Conservation (phyloP, 2,329 filamentous ascomycete species). For the Lithohypha guttulata region DNA sequence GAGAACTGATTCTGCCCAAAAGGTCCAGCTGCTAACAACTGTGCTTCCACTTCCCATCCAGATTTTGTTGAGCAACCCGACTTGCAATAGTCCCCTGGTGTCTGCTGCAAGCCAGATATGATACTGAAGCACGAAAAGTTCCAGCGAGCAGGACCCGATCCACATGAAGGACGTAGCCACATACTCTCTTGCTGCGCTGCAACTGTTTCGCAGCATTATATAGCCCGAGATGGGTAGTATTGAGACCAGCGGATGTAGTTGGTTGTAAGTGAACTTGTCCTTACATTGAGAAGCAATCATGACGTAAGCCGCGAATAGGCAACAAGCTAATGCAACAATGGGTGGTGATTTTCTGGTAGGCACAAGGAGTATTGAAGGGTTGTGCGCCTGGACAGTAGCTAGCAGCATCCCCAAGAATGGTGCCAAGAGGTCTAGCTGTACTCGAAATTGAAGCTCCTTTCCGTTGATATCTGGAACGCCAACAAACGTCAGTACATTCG, state of each 20-base stretch:
- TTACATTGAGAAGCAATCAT: constrained; percentile 25
- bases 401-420: constrained; percentile 47
- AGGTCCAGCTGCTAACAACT: constrained; percentile 6
- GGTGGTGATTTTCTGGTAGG: no score
- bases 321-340: constrained; percentile 11
- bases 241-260: constrained; percentile 44
- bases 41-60: background rate
- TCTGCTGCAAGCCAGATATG: constrained; percentile 54
- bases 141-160: constrained; percentile 47
- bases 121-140: constrained; percentile 50
- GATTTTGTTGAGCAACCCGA: constrained; percentile 19
- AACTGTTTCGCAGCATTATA: constrained; percentile 42
- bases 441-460: constrained; percentile 39
- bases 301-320: constrained; percentile 27
- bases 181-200: constrained; percentile 31
- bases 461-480: background rate
- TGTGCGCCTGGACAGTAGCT: constrained; percentile 29
- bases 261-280: constrained; percentile 38
- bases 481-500: constrained; percentile 23
- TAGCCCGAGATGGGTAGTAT: constrained; percentile 45
- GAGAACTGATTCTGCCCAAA: constrained; percentile 25
- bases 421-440: constrained; percentile 44
- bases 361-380: no score
- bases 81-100: constrained; percentile 40
- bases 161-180: constrained; percentile 41